Evolutionary conservation across 2,329 filamentous ascomycete species (phyloP).

Genomic region (Trichoderma asperellum): DNA sequence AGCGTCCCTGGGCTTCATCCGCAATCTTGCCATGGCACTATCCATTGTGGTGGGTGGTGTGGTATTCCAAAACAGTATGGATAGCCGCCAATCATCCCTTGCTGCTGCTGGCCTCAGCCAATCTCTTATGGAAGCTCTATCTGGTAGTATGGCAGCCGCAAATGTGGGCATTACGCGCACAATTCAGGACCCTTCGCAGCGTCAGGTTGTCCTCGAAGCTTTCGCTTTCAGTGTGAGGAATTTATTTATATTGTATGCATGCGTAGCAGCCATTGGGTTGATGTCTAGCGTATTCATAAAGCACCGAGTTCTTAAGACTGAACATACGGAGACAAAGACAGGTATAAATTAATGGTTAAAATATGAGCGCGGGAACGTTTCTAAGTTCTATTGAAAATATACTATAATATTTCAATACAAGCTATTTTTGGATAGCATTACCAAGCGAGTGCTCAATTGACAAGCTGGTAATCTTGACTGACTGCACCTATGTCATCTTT

Average conservation of each 20-base stretch:
- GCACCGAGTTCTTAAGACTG: not conserved
- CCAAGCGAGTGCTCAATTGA: not conserved
- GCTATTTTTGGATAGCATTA: not conserved
- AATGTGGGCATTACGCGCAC: not conserved
- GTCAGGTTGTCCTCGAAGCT: not conserved
- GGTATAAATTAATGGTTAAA: not conserved
- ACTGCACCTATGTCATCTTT: not conserved
- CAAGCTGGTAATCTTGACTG: conserved; percentile 6
- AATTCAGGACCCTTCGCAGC: not conserved
- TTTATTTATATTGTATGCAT: not conserved
- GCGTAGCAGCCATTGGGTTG: not conserved
- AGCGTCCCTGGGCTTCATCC: conserved; percentile 63
- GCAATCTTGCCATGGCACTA: conserved; percentile 64
- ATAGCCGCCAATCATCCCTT: not conserved
- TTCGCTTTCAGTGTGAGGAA: not conserved
- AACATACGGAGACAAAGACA: not conserved
- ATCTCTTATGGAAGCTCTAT: not conserved
- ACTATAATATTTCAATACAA: not conserved
- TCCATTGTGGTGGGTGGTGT: conserved; percentile 71
- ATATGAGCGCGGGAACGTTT: not conserved
- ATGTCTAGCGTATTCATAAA: not conserved
- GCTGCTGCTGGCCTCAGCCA: not conserved
- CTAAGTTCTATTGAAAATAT: not conserved
- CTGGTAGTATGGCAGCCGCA: not conserved
- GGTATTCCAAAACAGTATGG: conserved; percentile 64